Base-by-base conservation (phyloP, 2,329 filamentous ascomycete species). In the Trichoderma simmonsii region DNA sequence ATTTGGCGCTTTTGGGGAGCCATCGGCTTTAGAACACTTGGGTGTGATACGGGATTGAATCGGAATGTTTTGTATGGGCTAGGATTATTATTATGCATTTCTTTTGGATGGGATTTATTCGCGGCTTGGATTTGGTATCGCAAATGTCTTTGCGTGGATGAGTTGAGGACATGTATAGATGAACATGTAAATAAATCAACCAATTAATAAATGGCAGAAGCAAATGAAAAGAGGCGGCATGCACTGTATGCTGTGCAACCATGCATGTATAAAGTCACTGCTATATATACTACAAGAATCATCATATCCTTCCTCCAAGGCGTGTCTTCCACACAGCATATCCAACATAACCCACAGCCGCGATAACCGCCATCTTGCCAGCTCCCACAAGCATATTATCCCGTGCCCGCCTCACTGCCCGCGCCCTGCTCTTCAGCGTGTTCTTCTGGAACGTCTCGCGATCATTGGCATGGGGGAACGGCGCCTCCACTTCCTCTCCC, bases 401-500 rank as follows among this genome's bases (percentile, higher is more conserved):
- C 26, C 76, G 76, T 3, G 79, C 79, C 30, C 77, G 75, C 65
- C 57, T 51, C n/a, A 66, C 66, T 12, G 75, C 75, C 68, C 48
- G 73, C 12, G 34, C 51, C 43, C 67, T 36, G 48, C 73, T 72
- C 18, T 71, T 36, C 32, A 26, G 57, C n/a, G 71, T 65, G 8
- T 76, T 65, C 24, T 28, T 67, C 3, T 62, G 57, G 51, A 81
- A 80, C 18, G 72, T 65, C 30, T 74, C 76, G 1, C 78, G 75
- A 43, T 82, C 80, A 39, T 82, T 81, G 57, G 79, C 74, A 14
- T 74, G 78, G 2, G 80, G 80, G 18, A 81, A 82, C 1, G 79
- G 80, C 14, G 77, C 78, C 32, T 79, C 77, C 0, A 79, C 78
- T 75, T 75, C 74, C 71, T 79, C 74, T 18, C 79, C 80, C 51